Evolutionary conservation across 2,329 filamentous ascomycete genomes (phyloP).

Genomic region (Waltergamsia citrina): DNA sequence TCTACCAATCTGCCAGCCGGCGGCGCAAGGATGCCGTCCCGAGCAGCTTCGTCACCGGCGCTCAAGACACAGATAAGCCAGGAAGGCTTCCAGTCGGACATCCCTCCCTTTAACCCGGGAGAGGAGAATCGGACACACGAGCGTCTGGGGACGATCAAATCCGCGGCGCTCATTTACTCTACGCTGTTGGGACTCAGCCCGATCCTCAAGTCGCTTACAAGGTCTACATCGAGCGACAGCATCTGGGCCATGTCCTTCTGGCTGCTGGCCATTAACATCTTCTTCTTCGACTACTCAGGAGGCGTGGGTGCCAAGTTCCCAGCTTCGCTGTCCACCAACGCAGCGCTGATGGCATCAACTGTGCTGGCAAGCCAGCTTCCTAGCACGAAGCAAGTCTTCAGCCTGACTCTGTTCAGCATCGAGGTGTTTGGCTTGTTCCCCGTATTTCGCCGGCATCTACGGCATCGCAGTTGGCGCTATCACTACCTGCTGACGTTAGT

Average conservation of each 20-base stretch:
- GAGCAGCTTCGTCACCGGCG: not conserved
- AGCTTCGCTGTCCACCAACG: constrained; percentile 80
- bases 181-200: constrained; percentile 86
- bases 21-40: not conserved
- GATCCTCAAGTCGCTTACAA: constrained; percentile 92
- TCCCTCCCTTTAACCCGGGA: constrained; percentile 18
- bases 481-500: constrained; percentile 68
- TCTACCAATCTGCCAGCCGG: constrained; percentile 28
- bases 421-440: constrained; percentile 96
- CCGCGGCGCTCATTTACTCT: constrained; percentile 85
- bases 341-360: constrained; percentile 90
- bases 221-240: constrained; percentile 83
- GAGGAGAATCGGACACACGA: constrained; percentile 35
- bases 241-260: constrained; percentile 97
- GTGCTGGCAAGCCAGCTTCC: constrained; percentile 85
- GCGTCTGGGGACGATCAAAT: constrained; percentile 76
- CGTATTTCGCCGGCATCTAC: constrained; percentile 86
- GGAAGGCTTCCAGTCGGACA: constrained; percentile 13
- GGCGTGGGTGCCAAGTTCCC: constrained; percentile 55
- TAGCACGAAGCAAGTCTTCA: constrained; percentile 90
- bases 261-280: constrained; percentile 90
- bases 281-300: constrained; percentile 94
- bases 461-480: constrained; percentile 71
- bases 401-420: constrained; percentile 88
- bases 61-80: constrained; percentile 5